Conservation (phyloP, 192 early-diverging fungal species). For the Fimicolochytrium jonesii region DNA sequence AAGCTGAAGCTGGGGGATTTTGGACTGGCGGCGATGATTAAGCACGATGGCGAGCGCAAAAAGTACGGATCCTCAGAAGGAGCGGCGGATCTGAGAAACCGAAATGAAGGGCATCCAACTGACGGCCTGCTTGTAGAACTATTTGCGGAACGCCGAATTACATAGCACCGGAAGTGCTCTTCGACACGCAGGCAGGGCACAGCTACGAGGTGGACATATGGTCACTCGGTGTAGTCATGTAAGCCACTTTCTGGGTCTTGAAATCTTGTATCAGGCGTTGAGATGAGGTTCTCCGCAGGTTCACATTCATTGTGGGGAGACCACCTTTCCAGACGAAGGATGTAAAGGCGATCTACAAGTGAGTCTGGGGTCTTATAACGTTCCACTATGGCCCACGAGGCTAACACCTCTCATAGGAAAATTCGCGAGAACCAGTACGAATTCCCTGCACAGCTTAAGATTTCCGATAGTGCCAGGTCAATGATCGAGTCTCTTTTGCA, state of each 20-base stretch:
- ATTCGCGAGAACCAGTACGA: conserved; percentile 64
- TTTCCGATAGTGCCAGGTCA: conserved; percentile 59
- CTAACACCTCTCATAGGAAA: too few relatives aligned
- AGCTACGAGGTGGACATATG: conserved; percentile 94
- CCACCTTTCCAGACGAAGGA: conserved; percentile 88
- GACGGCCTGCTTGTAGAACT: conserved; percentile 50
- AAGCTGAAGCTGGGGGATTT: conserved; percentile 93
- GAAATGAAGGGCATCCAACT: not conserved
- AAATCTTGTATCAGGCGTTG: too few relatives aligned
- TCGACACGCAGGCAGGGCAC: conserved; percentile 73
- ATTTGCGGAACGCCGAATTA: conserved; percentile 98
- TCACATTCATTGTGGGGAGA: conserved; percentile 80
- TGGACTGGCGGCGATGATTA: conserved; percentile 82
- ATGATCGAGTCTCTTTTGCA: conserved; percentile 69
- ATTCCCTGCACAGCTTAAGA: conserved; percentile 62
- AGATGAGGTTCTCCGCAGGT: conserved; percentile 47
- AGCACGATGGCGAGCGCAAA: conserved; percentile 80
- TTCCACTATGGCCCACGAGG: too few relatives aligned
- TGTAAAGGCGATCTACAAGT: conserved; percentile 74
- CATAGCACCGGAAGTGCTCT: conserved; percentile 93
- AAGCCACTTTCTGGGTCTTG: conserved; percentile 11
- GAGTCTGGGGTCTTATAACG: too few relatives aligned
- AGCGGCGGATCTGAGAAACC: not conserved
- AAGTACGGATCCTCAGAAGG: conserved; percentile 53
- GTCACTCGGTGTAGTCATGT: conserved; percentile 89